Base-by-base conservation (phyloP, 164 flowering plant genomes). In the Macadamia tetraphylla region DNA sequence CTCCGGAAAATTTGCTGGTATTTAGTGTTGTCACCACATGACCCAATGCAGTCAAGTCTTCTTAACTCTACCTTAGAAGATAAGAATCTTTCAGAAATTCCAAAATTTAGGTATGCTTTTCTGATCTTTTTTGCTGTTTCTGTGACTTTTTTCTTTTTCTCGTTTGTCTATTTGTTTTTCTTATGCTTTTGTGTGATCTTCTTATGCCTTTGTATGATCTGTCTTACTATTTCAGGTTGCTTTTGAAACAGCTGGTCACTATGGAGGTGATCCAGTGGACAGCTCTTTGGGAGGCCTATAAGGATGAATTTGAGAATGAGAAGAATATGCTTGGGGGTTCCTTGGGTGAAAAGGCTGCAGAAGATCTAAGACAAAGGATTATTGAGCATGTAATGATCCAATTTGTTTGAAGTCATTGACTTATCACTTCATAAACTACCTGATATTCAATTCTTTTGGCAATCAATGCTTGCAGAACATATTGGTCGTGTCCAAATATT, bases 251-350 rank as follows among this genome's bases (percentile, higher is more conserved):
- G 66, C 64, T 94, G 60, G 85, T 92, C 29, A 94, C 98, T 35
- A 94, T 94, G 98, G 99, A 94, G 85, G 97, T 92, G 61, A 85
- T 94, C 73, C 94, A 82, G 76, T 94, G 99, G 99, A 92, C 94
- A 64, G 57, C 82, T 63, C 86, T 94, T 59, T 90, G 98, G 99
- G 78, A 81, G 58, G 72, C 85, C 68, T 94, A 82, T 58, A 77
- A 76, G 68, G 87, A 75, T 67, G 98, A 90, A 72, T 92, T 94
- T 81, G 94, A 90, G 69, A 86, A 76, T 68, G 98, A 94, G 82
- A 94, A 84, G 78, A 79, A 74, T 74, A 79, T 92, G 88, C 87
- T 82, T 76, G 99, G 97, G 56, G 97, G 98, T 40, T 67, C 90
- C 29, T 82, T 94, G 69, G 87, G 84, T 62, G 94, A 86, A 58